Evolutionary conservation across 208 protist species (phyloP).

Genomic region (Leishmania tropica): DNA sequence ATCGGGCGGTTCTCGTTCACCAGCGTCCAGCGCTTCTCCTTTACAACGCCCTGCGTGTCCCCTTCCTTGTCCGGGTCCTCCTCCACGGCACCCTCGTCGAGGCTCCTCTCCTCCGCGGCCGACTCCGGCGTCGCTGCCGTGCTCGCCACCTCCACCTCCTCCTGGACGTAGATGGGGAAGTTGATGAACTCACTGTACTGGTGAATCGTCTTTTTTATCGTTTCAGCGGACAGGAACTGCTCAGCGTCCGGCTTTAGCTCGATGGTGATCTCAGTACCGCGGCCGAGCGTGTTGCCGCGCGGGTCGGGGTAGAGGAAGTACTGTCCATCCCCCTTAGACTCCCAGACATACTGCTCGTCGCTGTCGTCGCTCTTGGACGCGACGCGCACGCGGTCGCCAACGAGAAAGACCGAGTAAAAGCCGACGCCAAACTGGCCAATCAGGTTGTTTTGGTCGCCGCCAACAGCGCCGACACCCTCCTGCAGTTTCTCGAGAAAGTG

Average conservation of each 20-base stretch:
- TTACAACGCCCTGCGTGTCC: conserved; percentile 59
- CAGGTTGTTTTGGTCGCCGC: conserved; percentile 90
- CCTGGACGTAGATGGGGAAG: conserved; percentile 98
- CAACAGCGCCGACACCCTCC: conserved; percentile 19
- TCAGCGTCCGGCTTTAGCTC: conserved; percentile 96
- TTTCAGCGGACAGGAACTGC: conserved; percentile 95
- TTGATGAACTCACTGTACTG: conserved; percentile 99
- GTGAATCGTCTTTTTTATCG: conserved; percentile 94
- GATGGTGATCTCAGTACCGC: conserved; percentile 97
- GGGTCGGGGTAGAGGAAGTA: conserved; percentile 96
- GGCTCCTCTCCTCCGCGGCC: conserved; percentile 76
- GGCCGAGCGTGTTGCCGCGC: conserved; percentile 95
- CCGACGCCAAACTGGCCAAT: conserved; percentile 99
- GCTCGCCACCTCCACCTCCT: conserved; percentile 83
- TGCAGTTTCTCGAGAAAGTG: conserved; percentile 92
- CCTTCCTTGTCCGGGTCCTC: conserved; percentile 47
- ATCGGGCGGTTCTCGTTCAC: conserved; percentile 99
- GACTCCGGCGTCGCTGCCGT: conserved; percentile 25
- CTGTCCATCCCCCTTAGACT: conserved; percentile 94
- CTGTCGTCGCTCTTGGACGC: conserved; percentile 94
- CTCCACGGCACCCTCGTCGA: conserved; percentile 41
- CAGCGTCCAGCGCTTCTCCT: conserved; percentile 92
- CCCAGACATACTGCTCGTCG: conserved; percentile 98
- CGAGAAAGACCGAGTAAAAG: conserved; percentile 99
- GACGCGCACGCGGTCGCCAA: conserved; percentile 98